These are phyloP conservation scores for Penstemon davidsonii DNA, from an alignment of 257 asterid genomes.

Conservation along the genomic window DNA sequence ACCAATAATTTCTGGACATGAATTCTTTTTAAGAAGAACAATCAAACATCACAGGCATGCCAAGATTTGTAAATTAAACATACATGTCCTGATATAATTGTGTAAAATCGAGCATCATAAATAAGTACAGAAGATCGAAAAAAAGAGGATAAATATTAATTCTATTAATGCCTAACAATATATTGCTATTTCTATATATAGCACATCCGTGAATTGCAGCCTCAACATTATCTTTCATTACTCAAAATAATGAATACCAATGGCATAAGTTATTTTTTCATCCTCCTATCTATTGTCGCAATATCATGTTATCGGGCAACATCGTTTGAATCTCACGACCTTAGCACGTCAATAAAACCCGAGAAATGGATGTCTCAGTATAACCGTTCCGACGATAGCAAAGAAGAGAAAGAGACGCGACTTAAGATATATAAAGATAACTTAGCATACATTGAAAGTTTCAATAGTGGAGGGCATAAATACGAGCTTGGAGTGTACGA, in stretches of 20 bases:
- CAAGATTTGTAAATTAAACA: neutral
- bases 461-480: constrained; percentile 30
- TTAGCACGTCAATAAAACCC: constrained; percentile 20
- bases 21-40: neutral
- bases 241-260: constrained; percentile 9
- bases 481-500: constrained; percentile 38
- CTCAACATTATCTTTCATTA: neutral
- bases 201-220: neutral
- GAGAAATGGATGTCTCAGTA: constrained; percentile 42
- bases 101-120: neutral
- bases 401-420: constrained; percentile 36
- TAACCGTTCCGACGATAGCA: constrained; percentile 27
- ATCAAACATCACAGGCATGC: constrained; percentile 12
- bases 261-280: neutral
- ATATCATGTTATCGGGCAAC: constrained; percentile 11
- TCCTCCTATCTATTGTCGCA: constrained; percentile 13
- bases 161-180: neutral
- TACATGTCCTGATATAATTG: neutral
- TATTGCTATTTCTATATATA: neutral
- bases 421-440: constrained; percentile 42
- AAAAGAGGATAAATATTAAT: neutral
- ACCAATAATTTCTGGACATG: neutral
- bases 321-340: neutral
- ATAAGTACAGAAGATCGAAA: neutral
- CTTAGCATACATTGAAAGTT: constrained; percentile 33